Percentiles rank a stretch among this genome's conserved stretches.
phyloP scores from a whole-genome alignment of 2,329 filamentous ascomycete genomes.

The Nigrospora osmanthi region DNA sequence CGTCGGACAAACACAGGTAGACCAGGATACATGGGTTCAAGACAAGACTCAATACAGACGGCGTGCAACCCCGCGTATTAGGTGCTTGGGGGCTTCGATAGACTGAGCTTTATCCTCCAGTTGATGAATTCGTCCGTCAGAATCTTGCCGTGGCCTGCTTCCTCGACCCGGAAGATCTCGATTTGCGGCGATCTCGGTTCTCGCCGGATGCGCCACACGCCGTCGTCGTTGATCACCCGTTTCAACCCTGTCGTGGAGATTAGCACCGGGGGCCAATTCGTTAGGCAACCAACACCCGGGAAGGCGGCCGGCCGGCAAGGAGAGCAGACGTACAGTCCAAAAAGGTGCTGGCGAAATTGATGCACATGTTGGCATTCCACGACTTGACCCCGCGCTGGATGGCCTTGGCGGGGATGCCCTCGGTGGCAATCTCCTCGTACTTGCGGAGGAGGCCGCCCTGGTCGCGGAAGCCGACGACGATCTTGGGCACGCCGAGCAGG shows the following conservation, averaged over 20 bases:
- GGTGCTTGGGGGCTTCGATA: background rate
- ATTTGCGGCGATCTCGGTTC: slow-evolving; percentile 55
- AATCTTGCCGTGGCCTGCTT: slow-evolving; percentile 68
- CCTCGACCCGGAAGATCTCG: slow-evolving; percentile 66
- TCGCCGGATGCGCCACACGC: slow-evolving; percentile 75
- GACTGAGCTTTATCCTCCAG: slow-evolving; percentile 47
- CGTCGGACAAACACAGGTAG: too few species aligned
- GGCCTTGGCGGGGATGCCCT: slow-evolving; percentile 68
- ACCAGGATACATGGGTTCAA: too few species aligned
- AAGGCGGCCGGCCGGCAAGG: background rate
- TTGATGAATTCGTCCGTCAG: slow-evolving; percentile 70
- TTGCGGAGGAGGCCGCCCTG: slow-evolving; percentile 62
- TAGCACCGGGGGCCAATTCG: slow-evolving; percentile 5
- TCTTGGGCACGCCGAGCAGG: slow-evolving; percentile 82
- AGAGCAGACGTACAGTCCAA: slow-evolving; percentile 59
- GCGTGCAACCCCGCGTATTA: too few species aligned
- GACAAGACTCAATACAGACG: too few species aligned
- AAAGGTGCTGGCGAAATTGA: slow-evolving; percentile 78
- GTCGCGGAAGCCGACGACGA: slow-evolving; percentile 83
- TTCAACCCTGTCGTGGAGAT: slow-evolving; percentile 47
- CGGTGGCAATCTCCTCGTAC: slow-evolving; percentile 74
- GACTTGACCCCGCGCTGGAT: slow-evolving; percentile 54
- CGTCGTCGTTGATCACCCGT: slow-evolving; percentile 56
- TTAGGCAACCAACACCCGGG: slow-evolving; percentile 1
- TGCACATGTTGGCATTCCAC: slow-evolving; percentile 92